These are phyloP conservation scores for Eragrostis nindensis DNA, from an alignment of 176 grass and related monocot species.

Conservation along the genomic window DNA sequence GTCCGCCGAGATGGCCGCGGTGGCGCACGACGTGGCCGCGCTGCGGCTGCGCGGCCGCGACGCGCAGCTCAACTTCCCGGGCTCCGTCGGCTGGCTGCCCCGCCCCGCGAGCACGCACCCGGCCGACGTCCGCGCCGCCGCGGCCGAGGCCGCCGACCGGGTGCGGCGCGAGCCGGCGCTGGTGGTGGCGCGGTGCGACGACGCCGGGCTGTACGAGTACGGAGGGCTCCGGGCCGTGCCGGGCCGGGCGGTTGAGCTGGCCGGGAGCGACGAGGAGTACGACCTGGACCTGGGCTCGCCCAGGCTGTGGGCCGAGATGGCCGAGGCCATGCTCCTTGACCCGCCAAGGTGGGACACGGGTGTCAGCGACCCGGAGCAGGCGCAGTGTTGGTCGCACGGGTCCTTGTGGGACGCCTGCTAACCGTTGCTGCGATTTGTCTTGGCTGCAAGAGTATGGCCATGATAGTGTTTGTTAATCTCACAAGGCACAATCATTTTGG, in stretches of 20 bases:
- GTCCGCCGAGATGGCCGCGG: constrained; percentile 84
- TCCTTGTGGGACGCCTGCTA: constrained; percentile 70
- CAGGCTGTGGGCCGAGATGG: constrained; percentile 72
- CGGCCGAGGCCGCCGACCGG: constrained; percentile 58
- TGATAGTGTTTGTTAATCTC: background rate
- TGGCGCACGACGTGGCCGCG: constrained; percentile 83
- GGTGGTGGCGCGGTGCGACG: constrained; percentile 15
- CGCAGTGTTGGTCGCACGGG: constrained; percentile 48
- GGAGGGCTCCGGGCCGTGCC: background rate
- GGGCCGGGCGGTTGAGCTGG: background rate
- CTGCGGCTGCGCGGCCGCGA: constrained; percentile 64
- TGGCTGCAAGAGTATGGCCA: constrained; percentile 9
- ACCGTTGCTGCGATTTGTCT: background rate
- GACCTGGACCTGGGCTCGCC: constrained; percentile 60
- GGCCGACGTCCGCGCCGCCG: constrained; percentile 58
- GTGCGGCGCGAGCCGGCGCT: constrained; percentile 55
- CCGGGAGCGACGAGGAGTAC: constrained; percentile 57
- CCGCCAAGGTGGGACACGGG: constrained; percentile 55
- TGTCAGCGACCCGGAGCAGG: constrained; percentile 34
- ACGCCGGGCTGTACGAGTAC: too few species aligned
- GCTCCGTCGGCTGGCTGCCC: constrained; percentile 56
- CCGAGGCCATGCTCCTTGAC: constrained; percentile 72
- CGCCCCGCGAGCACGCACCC: constrained; percentile 55
- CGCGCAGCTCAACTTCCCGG: constrained; percentile 81
- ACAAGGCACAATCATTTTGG: background rate